A percentile compares a stretch with the other conserved stretches of the same genome.
Evolutionary conservation across 139 green algal species (phyloP).

Genomic region (Chlamydomonas eustigma): DNA sequence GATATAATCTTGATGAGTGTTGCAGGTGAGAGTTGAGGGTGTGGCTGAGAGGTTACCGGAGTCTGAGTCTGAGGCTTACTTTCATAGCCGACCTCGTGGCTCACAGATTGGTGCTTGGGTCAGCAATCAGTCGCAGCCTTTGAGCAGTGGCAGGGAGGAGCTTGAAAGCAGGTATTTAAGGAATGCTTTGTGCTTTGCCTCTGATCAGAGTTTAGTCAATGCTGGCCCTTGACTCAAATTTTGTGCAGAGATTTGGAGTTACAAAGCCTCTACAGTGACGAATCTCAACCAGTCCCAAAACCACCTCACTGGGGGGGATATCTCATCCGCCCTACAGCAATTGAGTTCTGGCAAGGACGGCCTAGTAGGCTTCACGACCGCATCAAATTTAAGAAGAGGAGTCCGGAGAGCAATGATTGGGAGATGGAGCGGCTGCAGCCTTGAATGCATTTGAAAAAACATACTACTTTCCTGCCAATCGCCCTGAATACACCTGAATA

Average conservation of each 20-base stretch:
- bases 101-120: slow-evolving; percentile 76
- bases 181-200: no score
- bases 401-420: slow-evolving; percentile 33
- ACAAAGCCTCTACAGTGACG: slow-evolving; percentile 34
- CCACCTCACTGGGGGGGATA: slow-evolving; percentile 82
- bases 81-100: slow-evolving; percentile 67
- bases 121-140: slow-evolving; percentile 58
- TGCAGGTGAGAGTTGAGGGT: slow-evolving; percentile 79
- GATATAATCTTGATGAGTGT: background rate
- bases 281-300: slow-evolving; percentile 43
- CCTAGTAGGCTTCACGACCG: slow-evolving; percentile 79
- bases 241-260: slow-evolving; percentile 29
- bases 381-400: slow-evolving; percentile 44
- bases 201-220: no score
- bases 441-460: no score
- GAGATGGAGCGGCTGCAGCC: slow-evolving; percentile 59
- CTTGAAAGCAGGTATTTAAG: slow-evolving; percentile 43
- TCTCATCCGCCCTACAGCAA: slow-evolving; percentile 51
- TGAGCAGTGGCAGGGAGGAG: slow-evolving; percentile 37
- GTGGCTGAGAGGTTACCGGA: slow-evolving; percentile 57
- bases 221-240: background rate
- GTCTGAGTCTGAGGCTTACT: slow-evolving; percentile 79
- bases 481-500: no score
- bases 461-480: no score
- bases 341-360: slow-evolving; percentile 92